Base-by-base conservation (phyloP, 2,329 filamentous ascomycete species). In the Colletotrichum orbiculare region DNA sequence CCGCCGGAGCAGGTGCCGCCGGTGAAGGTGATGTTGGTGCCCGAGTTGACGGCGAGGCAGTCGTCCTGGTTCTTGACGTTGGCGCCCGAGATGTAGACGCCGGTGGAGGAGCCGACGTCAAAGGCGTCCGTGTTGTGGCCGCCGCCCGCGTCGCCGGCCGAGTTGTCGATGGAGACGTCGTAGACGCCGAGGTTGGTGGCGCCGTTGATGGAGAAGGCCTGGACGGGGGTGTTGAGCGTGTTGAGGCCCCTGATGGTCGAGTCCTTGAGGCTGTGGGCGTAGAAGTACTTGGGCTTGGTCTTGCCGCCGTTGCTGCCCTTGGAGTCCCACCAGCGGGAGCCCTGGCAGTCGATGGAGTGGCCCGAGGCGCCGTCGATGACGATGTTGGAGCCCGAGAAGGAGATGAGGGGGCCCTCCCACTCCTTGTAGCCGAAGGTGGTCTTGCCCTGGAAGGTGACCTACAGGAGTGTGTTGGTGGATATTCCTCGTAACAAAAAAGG, bases 351-450 rank as follows among this genome's bases (percentile, higher is more conserved):
- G 55, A 91, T 82, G 15, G 81, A 75, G 66, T 79, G 80, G 17
- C 84, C 88, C 1, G 76, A 69, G 25, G 82, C 82, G 50, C 85
- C 85, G 8, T 79, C 79, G 43, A 90, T 79, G 35, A 80, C 81
- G 69, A 90, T 81, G 67, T 80, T 78, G 41, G 75, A 84, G 45
- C 89, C 89, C 1, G 84, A 84, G 67, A 91, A 79, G 35, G 83
- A 82, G 70, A 92, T 82, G 12, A 92, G 79, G 48, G 89, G 89
- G 0, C 89, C 89, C 2, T 74, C 73, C 89, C 89, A 91, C 71
- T 89, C 85, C 67, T 86, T 79, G 77, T 90, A 91, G 17, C 81
- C 89, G 71, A 89, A 92, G 58, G 85, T 87, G n/a, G 89, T 91
- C 12, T 81, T 85, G 47, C 89, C 90, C 62, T 86, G 75, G 75